Evolutionary conservation across 495 filamentous ascomycete genomes (phyloP).

Genomic region (Hypoxylon lenormandii): DNA sequence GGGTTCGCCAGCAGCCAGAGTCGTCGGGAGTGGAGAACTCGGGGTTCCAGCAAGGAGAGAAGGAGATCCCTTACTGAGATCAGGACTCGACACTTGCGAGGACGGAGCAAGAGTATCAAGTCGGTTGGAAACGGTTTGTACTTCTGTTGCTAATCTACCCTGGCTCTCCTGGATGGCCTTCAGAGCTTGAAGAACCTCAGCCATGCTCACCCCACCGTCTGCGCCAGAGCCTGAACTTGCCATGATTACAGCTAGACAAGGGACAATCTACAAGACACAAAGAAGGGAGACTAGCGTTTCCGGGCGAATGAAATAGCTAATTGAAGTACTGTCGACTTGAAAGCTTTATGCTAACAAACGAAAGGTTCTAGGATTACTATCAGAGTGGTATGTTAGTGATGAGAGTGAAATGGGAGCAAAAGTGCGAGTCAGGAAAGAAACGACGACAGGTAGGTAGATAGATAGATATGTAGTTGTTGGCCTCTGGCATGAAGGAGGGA

Average conservation of each 20-base stretch:
- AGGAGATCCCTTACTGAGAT: slow-evolving; percentile 31
- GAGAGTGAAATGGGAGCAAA: slow-evolving; percentile 13
- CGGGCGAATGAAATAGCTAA: slow-evolving; percentile 13
- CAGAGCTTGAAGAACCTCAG: slow-evolving; percentile 66
- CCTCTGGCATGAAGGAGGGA: slow-evolving; percentile 20
- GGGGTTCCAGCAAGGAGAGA: slow-evolving; percentile 25
- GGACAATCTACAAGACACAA: slow-evolving; percentile 10
- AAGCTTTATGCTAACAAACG: not conserved
- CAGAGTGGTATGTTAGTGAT: slow-evolving; percentile 10
- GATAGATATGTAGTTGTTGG: slow-evolving; percentile 1
- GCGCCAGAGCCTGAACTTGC: slow-evolving; percentile 40
- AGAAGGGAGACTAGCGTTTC: slow-evolving; percentile 7
- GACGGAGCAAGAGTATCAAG: slow-evolving; percentile 67
- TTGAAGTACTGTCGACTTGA: slow-evolving; percentile 5
- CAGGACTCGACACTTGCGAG: slow-evolving; percentile 49
- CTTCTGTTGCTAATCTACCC: slow-evolving; percentile 67
- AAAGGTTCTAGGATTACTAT: not conserved
- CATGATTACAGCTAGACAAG: slow-evolving; percentile 38
- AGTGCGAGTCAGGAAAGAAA: slow-evolving; percentile 3
- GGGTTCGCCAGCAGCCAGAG: slow-evolving; percentile 34
- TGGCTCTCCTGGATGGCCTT: slow-evolving; percentile 69
- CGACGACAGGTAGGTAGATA: slow-evolving; percentile 8
- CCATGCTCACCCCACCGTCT: slow-evolving; percentile 50
- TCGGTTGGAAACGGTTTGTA: slow-evolving; percentile 75
- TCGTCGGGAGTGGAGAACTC: slow-evolving; percentile 27